Evolutionary conservation across 768 basidiomycete species (phyloP).

Genomic region (Hygrocybe coccinea): DNA sequence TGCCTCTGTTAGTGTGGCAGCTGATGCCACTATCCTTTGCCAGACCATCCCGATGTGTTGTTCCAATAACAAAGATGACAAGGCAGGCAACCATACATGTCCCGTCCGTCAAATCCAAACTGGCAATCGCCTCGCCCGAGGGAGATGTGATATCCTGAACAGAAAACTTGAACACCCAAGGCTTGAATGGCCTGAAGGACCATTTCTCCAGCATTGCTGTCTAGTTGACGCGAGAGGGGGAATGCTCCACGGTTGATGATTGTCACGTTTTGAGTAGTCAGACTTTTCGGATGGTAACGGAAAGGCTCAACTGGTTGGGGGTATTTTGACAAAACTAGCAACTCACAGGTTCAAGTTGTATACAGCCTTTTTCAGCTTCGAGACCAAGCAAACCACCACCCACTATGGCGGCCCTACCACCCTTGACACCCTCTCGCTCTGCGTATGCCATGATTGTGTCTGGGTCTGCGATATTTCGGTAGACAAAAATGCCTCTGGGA

Average conservation of each 20-base stretch:
- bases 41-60: slow-evolving; percentile 65
- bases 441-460: slow-evolving; percentile 60
- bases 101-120: slow-evolving; percentile 48
- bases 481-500: slow-evolving; percentile 61
- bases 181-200: slow-evolving; percentile 54
- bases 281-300: neutral
- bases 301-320: neutral
- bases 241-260: slow-evolving; percentile 50
- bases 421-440: slow-evolving; percentile 39
- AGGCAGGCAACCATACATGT: slow-evolving; percentile 44
- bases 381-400: slow-evolving; percentile 70
- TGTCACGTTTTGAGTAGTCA: slow-evolving; percentile 41
- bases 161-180: slow-evolving; percentile 53
- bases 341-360: slow-evolving; percentile 48
- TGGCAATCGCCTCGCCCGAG: slow-evolving; percentile 35
- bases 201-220: slow-evolving; percentile 54
- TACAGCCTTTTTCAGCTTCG: slow-evolving; percentile 69
- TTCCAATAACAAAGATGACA: slow-evolving; percentile 66
- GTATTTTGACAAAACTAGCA: neutral
- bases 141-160: slow-evolving; percentile 26
- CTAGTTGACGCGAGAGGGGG: slow-evolving; percentile 57
- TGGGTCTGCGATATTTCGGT: slow-evolving; percentile 66
- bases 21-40: slow-evolving; percentile 50
- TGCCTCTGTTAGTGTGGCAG: slow-evolving; percentile 47
- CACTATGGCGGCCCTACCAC: slow-evolving; percentile 44